Evolutionary conservation across 331 rosid genomes (phyloP).

Genomic region (Telfairia occidentalis): DNA sequence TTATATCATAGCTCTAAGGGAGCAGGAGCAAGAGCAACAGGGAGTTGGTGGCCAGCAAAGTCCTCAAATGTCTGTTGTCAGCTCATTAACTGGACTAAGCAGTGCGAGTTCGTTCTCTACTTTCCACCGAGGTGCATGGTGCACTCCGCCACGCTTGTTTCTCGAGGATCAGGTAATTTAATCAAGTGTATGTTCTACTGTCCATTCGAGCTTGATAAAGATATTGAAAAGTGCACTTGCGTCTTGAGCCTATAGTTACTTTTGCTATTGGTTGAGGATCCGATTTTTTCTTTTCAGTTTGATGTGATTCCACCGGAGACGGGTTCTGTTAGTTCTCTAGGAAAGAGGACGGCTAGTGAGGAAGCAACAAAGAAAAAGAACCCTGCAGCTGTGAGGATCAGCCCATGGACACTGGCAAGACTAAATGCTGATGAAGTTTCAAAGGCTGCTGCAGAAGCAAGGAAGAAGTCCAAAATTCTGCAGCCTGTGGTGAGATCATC

Average conservation of each 20-base stretch:
- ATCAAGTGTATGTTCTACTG: background rate
- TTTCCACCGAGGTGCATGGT: conserved; percentile 90
- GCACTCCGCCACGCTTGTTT: conserved; percentile 91
- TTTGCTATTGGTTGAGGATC: background rate
- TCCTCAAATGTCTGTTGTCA: conserved; percentile 94
- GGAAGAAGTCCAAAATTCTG: conserved; percentile 82
- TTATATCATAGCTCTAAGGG: conserved; percentile 95
- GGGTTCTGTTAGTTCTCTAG: conserved; percentile 66
- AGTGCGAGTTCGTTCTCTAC: conserved; percentile 90
- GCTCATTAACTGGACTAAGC: conserved; percentile 92
- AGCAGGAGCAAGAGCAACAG: conserved; percentile 86
- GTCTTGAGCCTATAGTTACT: no score
- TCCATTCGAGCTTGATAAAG: background rate
- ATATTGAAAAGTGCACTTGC: background rate
- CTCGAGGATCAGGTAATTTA: conserved; percentile 85
- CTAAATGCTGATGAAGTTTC: conserved; percentile 86
- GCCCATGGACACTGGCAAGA: conserved; percentile 92
- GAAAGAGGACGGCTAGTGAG: conserved; percentile 49
- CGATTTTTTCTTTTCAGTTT: conserved; percentile 35
- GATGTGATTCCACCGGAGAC: conserved; percentile 93
- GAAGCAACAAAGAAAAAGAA: conserved; percentile 61
- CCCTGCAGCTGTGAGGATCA: conserved; percentile 69
- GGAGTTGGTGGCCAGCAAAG: conserved; percentile 90
- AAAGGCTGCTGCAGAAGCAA: conserved; percentile 94
- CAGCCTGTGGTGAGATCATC: conserved; percentile 70